Conservation (phyloP, 805 yeast species). For the Candida boleticola region DNA sequence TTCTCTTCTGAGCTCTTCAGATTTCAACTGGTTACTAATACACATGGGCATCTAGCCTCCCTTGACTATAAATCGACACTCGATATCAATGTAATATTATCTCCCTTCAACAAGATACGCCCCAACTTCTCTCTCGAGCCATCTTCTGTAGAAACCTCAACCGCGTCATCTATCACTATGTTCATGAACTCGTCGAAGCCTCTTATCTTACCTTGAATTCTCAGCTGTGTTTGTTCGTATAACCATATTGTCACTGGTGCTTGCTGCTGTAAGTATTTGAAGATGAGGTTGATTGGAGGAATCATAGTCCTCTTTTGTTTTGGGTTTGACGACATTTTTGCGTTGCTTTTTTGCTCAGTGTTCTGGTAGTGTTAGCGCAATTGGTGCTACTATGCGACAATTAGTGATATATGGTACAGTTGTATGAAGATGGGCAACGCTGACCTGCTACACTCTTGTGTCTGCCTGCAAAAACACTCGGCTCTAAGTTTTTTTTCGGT, state of each 20-base stretch:
- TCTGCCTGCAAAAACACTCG: no score
- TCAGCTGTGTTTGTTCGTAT: constrained; percentile 73
- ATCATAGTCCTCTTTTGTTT: constrained; percentile 44
- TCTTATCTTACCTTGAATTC: constrained; percentile 78
- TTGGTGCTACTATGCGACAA: no score
- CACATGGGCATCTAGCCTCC: no score
- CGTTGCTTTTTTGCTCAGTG: no score
- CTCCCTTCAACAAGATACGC: constrained; percentile 83
- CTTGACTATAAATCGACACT: constrained; percentile 32
- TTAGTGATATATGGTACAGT: no score
- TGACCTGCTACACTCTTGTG: no score
- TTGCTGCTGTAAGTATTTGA: constrained; percentile 82
- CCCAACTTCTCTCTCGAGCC: constrained; percentile 62
- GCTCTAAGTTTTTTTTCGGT: no score
- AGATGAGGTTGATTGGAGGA: constrained; percentile 91
- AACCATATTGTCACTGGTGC: constrained; percentile 82
- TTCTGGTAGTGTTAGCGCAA: no score
- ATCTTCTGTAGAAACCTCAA: constrained; percentile 57
- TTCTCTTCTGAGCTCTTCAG: no score
- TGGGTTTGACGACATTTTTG: constrained; percentile 10
- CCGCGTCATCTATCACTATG: constrained; percentile 56
- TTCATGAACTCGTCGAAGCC: constrained; percentile 99
- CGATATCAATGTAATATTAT: constrained; percentile 77
- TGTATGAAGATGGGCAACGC: no score
- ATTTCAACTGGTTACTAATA: no score